Evolutionary conservation across 352 stramenopile species (phyloP).

Genomic region (Pythium rishiriense): DNA sequence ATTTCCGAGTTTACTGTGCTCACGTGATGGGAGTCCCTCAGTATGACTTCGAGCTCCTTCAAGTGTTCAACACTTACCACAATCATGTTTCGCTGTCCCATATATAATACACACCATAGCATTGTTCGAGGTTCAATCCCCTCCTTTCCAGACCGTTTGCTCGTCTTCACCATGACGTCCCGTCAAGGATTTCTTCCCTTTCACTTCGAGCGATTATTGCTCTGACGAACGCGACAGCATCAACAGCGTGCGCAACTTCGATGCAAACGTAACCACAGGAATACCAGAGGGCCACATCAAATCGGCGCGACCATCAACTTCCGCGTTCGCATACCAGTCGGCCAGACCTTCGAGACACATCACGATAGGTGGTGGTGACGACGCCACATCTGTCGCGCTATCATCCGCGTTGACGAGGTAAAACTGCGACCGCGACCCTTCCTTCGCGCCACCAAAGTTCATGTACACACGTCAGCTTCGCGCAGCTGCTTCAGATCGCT

Average conservation of each 20-base stretch:
- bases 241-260: not conserved
- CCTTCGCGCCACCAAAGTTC: not conserved
- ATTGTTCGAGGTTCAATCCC: too few species aligned
- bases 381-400: not conserved
- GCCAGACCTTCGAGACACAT: not conserved
- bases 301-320: not conserved
- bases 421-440: not conserved
- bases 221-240: not conserved
- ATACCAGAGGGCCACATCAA: not conserved
- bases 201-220: too few species aligned
- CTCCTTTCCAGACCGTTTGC: too few species aligned
- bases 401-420: not conserved
- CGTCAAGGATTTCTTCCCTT: too few species aligned
- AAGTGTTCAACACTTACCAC: too few species aligned
- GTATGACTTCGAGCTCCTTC: too few species aligned
- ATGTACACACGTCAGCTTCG: not conserved
- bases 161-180: too few species aligned
- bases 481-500: not conserved
- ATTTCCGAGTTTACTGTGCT: too few species aligned
- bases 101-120: too few species aligned
- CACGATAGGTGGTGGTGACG: too few species aligned
- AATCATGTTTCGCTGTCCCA: too few species aligned
- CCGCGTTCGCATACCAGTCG: not conserved
- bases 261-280: not conserved
- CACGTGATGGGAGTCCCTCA: too few species aligned